Percentiles rank a stretch among this genome's conserved stretches.
phyloP scores from a whole-genome alignment of 2,329 filamentous ascomycete species.

The Ceratocystis colombiana region DNA sequence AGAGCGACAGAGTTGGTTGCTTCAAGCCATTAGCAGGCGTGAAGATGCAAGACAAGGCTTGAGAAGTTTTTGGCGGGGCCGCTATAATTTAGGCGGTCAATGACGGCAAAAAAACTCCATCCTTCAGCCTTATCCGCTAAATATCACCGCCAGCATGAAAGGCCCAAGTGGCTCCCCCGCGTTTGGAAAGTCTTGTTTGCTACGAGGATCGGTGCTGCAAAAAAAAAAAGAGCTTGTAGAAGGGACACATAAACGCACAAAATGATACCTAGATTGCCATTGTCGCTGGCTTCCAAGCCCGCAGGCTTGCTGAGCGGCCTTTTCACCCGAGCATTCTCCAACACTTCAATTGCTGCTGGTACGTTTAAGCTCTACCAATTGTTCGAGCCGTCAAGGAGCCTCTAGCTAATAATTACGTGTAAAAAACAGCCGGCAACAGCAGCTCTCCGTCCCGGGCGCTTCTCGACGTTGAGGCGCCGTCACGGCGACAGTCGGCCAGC shows the following conservation, averaged over 20 bases:
- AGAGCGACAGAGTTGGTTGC: not conserved
- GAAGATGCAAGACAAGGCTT: conserved; percentile 2
- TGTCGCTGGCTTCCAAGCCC: conserved; percentile 17
- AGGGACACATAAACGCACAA: not conserved
- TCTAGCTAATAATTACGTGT: no score
- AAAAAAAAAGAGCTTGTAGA: not conserved
- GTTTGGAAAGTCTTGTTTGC: not conserved
- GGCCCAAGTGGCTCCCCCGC: not conserved
- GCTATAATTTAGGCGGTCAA: conserved; percentile 17
- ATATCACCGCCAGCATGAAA: not conserved
- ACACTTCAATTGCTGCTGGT: conserved; percentile 10
- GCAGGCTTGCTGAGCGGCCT: conserved; percentile 16
- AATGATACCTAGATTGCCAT: conserved; percentile 20
- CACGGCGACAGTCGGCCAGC: conserved; percentile 26
- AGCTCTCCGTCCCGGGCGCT: conserved; percentile 26
- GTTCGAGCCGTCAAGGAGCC: no score
- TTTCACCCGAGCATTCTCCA: conserved; percentile 21
- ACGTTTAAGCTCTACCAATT: not conserved
- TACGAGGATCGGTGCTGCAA: conserved; percentile 1
- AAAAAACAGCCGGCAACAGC: not conserved
- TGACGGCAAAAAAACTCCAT: conserved; percentile 17
- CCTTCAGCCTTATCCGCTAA: not conserved
- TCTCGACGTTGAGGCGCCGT: conserved; percentile 22
- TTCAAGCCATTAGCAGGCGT: not conserved
- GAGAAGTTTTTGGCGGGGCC: conserved; percentile 25